A percentile compares a stretch with the other conserved stretches of the same genome.
Evolutionary conservation across 2,329 filamentous ascomycete species (phyloP).

Genomic region (Aotearoamyces nothofagi): DNA sequence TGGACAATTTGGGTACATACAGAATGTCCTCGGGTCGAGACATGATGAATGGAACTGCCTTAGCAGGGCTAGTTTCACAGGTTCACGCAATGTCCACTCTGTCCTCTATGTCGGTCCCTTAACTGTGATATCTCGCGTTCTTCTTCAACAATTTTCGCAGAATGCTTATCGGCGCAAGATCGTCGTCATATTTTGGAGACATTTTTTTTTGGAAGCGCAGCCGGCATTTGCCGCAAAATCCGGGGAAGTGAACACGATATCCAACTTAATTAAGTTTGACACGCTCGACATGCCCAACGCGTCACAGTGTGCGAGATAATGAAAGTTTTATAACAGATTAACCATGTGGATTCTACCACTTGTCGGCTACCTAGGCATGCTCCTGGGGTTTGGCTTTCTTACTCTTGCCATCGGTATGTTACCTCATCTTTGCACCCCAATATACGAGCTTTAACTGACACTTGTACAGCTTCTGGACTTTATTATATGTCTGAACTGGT

Average conservation of each 20-base stretch:
- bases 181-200: no score
- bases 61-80: no score
- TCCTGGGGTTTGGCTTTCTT: constrained; percentile 83
- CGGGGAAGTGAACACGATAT: background rate
- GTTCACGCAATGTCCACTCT: no score
- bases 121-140: no score
- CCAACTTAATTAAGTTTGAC: background rate
- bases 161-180: no score
- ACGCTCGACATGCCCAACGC: background rate
- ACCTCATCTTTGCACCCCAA: constrained; percentile 1
- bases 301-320: constrained; percentile 9
- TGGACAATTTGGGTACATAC: constrained; percentile 30
- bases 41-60: no score
- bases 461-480: constrained; percentile 64
- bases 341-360: constrained; percentile 84
- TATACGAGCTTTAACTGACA: constrained; percentile 2
- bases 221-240: background rate
- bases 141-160: no score
- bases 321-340: constrained; percentile 11
- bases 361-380: constrained; percentile 74
- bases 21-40: constrained; percentile 93
- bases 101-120: no score
- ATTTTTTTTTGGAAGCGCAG: no score
- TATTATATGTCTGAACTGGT: constrained; percentile 98
- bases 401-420: constrained; percentile 75